Percentiles rank a stretch among this genome's conserved stretches.
These are phyloP conservation scores for Stygiomarasmius scandens DNA, from an alignment of 1,284 basidiomycete species.

Conservation along the genomic window DNA sequence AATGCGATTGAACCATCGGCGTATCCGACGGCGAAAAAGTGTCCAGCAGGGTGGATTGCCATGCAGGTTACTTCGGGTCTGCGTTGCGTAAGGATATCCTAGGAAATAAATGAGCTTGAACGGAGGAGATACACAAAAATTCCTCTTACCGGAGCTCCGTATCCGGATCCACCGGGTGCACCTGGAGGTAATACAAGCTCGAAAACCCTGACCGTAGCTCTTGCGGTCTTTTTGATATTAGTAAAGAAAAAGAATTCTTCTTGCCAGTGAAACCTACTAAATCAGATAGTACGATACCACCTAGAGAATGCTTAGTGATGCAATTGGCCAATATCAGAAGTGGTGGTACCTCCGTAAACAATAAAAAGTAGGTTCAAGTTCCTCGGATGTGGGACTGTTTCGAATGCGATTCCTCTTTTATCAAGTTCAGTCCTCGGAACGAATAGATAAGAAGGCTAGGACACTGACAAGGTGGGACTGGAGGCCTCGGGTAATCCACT, in stretches of 20 bases:
- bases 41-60: conserved; percentile 69
- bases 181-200: conserved; percentile 74
- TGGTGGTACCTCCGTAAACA: conserved; percentile 71
- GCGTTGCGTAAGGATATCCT: conserved; percentile 75
- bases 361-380: conserved; percentile 82
- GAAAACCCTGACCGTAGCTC: conserved; percentile 64
- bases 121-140: background rate
- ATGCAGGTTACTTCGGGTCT: conserved; percentile 74
- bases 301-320: conserved; percentile 33
- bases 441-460: conserved; percentile 9
- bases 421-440: background rate
- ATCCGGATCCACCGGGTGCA: conserved; percentile 78
- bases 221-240: conserved; percentile 47
- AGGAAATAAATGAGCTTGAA: background rate
- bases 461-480: conserved; percentile 48
- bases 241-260: background rate
- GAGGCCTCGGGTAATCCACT: conserved; percentile 52
- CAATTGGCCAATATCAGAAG: background rate
- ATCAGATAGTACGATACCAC: conserved; percentile 76
- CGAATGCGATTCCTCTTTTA: conserved; percentile 50
- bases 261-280: conserved; percentile 54
- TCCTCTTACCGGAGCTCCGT: conserved; percentile 47
- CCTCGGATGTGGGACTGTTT: conserved; percentile 75
- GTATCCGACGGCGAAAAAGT: conserved; percentile 73
- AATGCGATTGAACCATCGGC: conserved; percentile 88